phyloP scores from a whole-genome alignment of 148 eudicot genomes.

The Persicaria tinctoria region DNA sequence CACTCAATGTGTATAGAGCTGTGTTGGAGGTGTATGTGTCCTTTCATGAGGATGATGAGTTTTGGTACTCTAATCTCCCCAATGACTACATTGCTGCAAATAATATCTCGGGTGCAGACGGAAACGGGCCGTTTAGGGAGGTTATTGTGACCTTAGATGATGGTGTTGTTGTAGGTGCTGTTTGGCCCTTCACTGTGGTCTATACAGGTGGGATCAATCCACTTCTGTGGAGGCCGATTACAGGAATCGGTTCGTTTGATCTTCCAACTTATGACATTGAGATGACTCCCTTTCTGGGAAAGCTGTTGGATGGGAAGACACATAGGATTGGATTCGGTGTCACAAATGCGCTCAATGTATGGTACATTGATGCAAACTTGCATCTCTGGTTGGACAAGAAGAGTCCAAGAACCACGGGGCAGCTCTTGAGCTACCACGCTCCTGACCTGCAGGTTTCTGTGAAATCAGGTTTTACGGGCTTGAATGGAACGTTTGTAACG shows the following conservation, averaged over 20 bases:
- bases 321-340: constrained; percentile 63
- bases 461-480: constrained; percentile 39
- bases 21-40: constrained; percentile 88
- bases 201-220: constrained; percentile 89
- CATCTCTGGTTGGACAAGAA: constrained; percentile 79
- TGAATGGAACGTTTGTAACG: constrained; percentile 55
- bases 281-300: constrained; percentile 68
- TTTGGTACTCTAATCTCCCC: constrained; percentile 65
- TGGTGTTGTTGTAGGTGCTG: constrained; percentile 44
- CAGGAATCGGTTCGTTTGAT: constrained; percentile 78
- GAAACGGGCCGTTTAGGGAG: constrained; percentile 88
- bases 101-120: constrained; percentile 38
- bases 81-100: constrained; percentile 59
- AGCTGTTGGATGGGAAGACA: constrained; percentile 50
- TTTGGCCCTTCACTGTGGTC: constrained; percentile 87
- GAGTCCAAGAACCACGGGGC: constrained; percentile 34
- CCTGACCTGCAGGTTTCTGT: constrained; percentile 21
- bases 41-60: constrained; percentile 82
- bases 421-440: constrained; percentile 23
- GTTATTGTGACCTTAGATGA: constrained; percentile 68
- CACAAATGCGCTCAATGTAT: constrained; percentile 69
- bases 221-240: constrained; percentile 86
- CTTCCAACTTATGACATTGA: constrained; percentile 81
- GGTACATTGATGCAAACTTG: constrained; percentile 86
- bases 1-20: constrained; percentile 66